Conservation (phyloP, 73 alveolate genomes). For the Tetrahymena thermophila region DNA sequence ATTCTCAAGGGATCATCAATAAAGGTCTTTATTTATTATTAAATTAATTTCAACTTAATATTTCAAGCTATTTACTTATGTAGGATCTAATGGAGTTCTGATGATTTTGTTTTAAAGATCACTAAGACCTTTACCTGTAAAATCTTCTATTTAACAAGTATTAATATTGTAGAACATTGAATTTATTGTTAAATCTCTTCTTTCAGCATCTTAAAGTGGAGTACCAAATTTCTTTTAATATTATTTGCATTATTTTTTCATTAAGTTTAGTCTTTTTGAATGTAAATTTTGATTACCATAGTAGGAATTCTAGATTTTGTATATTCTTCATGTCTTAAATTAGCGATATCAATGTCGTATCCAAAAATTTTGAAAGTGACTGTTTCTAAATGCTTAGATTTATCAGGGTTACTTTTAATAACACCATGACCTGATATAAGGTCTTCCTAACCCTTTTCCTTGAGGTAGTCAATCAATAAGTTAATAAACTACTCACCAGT, state of each 20-base stretch:
- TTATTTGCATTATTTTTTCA: too few species aligned
- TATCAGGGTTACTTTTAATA: conserved; percentile 82
- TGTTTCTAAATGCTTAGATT: conserved; percentile 95
- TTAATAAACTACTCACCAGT: conserved; percentile 88
- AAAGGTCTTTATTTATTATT: conserved; percentile 58
- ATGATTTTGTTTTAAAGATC: conserved; percentile 89
- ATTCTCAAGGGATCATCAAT: conserved; percentile 98
- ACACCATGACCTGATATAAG: conserved; percentile 65
- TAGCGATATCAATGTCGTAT: conserved; percentile 85
- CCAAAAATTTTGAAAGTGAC: conserved; percentile 81
- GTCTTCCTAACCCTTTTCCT: conserved; percentile 58
- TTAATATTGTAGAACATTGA: conserved; percentile 93
- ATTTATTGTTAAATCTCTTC: conserved; percentile 96
- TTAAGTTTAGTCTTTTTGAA: background rate
- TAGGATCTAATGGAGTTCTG: conserved; percentile 92
- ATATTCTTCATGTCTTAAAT: conserved; percentile 87
- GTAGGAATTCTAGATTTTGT: conserved; percentile 90
- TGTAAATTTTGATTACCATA: conserved; percentile 16
- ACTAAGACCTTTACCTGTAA: conserved; percentile 74
- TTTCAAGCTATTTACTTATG: background rate
- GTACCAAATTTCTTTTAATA: conserved; percentile 68
- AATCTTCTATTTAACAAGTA: conserved; percentile 86
- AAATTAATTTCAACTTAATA: background rate
- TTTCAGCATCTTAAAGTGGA: conserved; percentile 93
- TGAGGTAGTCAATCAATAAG: conserved; percentile 67